Evolutionary conservation across 208 protist species (phyloP), one percentile per base, ranked within the genome.

Genomic region (Trypanosoma avium): DNA sequence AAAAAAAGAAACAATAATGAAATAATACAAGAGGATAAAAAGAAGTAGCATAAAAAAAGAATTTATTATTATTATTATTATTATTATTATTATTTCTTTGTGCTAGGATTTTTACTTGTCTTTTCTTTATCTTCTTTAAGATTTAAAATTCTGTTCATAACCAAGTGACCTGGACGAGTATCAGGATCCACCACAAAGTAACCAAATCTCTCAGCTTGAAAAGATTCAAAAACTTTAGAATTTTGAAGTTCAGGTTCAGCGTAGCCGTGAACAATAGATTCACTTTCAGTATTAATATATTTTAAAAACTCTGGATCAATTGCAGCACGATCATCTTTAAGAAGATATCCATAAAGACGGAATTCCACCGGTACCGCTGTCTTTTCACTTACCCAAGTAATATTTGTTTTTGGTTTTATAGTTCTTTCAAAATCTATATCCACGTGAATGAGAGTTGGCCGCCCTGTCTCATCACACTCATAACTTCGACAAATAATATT

Each of bases 161-260:
- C 87, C 27, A 95, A 58, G 38, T 84, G 75, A 3, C 43, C 69
- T 1, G 66, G 56, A 33, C 17, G 72, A 26, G 82, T 92, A 70
- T 97, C 88, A 17, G 79, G 68, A 71, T 97, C 92, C 12, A 96
- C 78, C 10, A 88, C 85, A 58, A 94, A 97, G 81, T 97, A 97
- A 26, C 90, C 92, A 65, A 97, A 92, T 29, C 92, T 87, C 70
- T 97, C 92, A 19, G 83, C 88, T 77, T 97, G 92, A 24, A 97
- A 75, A 4, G 87, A 92, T 60, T 91, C 81, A 67, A 89, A 90
- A 10, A 68, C 54, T 47, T 82, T 83, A 21, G 86, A 45, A 0
- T 32, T 30, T 36, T 61, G 65, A 26, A 95, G 62, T 26, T 56
- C 58, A 45, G 68, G 70, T 76, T 97, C 92, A 17, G 83, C 86